A percentile compares a stretch with the other conserved stretches of the same genome.
Conservation (phyloP, 306 rosid species). For the Ceratonia siliqua region DNA sequence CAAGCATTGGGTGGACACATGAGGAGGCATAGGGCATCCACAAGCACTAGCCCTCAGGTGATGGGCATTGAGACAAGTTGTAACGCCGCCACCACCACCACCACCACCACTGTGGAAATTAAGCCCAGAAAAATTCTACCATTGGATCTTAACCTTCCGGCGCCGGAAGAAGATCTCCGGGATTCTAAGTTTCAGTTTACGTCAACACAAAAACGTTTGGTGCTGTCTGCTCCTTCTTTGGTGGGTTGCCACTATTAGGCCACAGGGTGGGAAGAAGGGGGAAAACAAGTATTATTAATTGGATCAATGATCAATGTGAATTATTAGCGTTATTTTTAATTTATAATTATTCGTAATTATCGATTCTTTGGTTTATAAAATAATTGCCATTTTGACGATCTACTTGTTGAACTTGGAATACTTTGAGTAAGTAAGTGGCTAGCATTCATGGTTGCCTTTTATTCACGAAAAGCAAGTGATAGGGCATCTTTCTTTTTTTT, state of each 20-base stretch:
- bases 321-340: slow-evolving; percentile 49
- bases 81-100: neutral
- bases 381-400: slow-evolving; percentile 41
- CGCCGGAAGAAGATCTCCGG: slow-evolving; percentile 76
- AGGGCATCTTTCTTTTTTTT: slow-evolving; percentile 43
- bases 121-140: slow-evolving; percentile 53
- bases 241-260: slow-evolving; percentile 88
- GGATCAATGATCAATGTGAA: slow-evolving; percentile 50
- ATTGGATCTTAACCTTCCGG: slow-evolving; percentile 92
- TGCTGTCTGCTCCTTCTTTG: slow-evolving; percentile 66
- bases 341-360: slow-evolving; percentile 42
- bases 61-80: neutral
- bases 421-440: slow-evolving; percentile 90
- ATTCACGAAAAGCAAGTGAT: slow-evolving; percentile 91
- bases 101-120: no score
- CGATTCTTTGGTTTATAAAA: slow-evolving; percentile 21
- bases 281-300: neutral
- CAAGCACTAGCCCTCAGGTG: neutral
- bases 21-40: slow-evolving; percentile 75
- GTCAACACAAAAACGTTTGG: slow-evolving; percentile 46
- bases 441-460: slow-evolving; percentile 77
- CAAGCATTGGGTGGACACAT: slow-evolving; percentile 97
- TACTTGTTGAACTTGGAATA: slow-evolving; percentile 60
- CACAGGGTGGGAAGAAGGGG: slow-evolving; percentile 23
- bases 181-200: slow-evolving; percentile 60